These are phyloP conservation scores for Alternaria sp. DNA, from an alignment of 2,329 filamentous ascomycete species.

Conservation along the genomic window DNA sequence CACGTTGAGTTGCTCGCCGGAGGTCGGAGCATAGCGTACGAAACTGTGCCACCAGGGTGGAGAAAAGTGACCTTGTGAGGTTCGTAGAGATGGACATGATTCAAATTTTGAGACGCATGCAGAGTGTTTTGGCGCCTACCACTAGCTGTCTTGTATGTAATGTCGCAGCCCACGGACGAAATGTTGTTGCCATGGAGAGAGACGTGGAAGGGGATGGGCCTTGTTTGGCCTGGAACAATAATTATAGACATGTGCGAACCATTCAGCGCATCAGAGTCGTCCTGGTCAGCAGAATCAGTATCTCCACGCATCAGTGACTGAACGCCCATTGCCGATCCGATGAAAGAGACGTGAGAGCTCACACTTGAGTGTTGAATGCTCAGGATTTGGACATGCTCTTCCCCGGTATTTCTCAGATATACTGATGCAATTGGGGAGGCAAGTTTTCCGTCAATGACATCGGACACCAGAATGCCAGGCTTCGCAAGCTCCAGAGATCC, in stretches of 20 bases:
- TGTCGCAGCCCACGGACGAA: conserved; percentile 36
- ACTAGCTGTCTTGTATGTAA: conserved; percentile 38
- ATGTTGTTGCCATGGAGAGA: conserved; percentile 28
- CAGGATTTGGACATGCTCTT: conserved; percentile 47
- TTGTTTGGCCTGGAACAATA: conserved; percentile 53
- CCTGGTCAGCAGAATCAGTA: conserved; percentile 25
- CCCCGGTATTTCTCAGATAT: conserved; percentile 58
- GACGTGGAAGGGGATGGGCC: conserved; percentile 51
- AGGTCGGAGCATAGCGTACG: conserved; percentile 66
- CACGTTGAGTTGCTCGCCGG: conserved; percentile 56
- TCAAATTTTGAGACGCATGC: conserved; percentile 39
- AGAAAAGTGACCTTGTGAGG: conserved; percentile 64
- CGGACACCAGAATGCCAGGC: conserved; percentile 58
- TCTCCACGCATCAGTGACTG: conserved; percentile 26
- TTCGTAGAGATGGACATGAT: conserved; percentile 45
- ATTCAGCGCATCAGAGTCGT: conserved; percentile 1
- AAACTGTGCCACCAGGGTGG: conserved; percentile 63
- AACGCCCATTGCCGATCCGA: conserved; percentile 10
- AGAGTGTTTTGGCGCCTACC: conserved; percentile 27
- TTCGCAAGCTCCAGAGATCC: conserved; percentile 46
- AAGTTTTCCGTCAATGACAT: conserved; percentile 60
- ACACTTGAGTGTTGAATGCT: conserved; percentile 39
- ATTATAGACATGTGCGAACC: conserved; percentile 15
- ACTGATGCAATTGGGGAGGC: conserved; percentile 60
- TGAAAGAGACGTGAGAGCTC: conserved; percentile 18